Percentiles rank a stretch among this genome's conserved stretches.
Conservation (phyloP, 1,284 basidiomycete species). For the Sporisorium sorghi region DNA sequence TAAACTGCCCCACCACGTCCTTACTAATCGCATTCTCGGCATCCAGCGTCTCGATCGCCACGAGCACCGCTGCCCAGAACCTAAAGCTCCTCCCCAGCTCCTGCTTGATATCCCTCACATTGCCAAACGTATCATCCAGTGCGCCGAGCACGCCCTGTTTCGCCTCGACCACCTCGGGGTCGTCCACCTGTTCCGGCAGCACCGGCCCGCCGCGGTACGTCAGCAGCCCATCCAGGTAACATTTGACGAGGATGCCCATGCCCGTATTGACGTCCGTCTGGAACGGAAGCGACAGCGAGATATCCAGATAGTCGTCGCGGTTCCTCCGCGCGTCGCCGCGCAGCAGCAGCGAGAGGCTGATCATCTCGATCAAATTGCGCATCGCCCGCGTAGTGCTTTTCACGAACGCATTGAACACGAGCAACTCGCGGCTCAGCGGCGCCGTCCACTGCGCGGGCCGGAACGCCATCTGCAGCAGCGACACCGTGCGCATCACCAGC, state of each 20-base stretch:
- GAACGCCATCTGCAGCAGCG: conserved; percentile 91
- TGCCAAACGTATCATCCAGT: conserved; percentile 90
- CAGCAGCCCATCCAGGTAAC: conserved; percentile 80
- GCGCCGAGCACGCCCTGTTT: conserved; percentile 89
- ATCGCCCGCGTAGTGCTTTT: conserved; percentile 88
- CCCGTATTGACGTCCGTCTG: conserved; percentile 96
- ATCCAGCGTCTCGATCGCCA: conserved; percentile 86
- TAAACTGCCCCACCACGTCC: conserved; percentile 91
- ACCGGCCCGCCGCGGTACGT: conserved; percentile 79
- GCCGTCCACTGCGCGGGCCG: conserved; percentile 77
- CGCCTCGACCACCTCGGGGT: conserved; percentile 81
- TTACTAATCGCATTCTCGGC: conserved; percentile 75
- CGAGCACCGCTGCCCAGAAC: conserved; percentile 95
- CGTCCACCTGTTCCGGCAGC: conserved; percentile 72
- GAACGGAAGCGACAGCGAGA: conserved; percentile 80
- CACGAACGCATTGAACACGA: conserved; percentile 98
- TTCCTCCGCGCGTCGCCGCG: conserved; percentile 84
- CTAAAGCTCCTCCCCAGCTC: conserved; percentile 96
- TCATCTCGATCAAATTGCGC: conserved; percentile 88
- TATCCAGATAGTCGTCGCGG: conserved; percentile 91
- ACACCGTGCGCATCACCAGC: conserved; percentile 93
- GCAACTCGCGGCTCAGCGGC: conserved; percentile 90
- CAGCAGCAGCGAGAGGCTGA: conserved; percentile 89
- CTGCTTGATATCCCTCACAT: conserved; percentile 83
- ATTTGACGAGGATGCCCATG: conserved; percentile 96